Percentiles rank a stretch among this genome's conserved stretches.
These are phyloP conservation scores for Pisolithus thermaeus DNA, from an alignment of 1,284 basidiomycete genomes.

Conservation along the genomic window DNA sequence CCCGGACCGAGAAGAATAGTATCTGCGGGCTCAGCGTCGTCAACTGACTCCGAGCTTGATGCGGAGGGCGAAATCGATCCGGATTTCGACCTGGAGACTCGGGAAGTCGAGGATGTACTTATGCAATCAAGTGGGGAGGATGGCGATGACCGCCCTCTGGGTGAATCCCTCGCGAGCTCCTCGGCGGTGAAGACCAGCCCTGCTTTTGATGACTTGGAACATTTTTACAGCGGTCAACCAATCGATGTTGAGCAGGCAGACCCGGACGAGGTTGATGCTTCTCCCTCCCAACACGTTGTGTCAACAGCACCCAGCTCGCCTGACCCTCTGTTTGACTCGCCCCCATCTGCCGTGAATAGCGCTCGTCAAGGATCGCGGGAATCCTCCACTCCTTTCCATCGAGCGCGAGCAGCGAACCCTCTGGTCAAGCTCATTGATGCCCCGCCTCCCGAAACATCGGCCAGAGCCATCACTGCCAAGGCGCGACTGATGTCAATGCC, in stretches of 20 bases:
- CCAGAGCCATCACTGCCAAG: conserved; percentile 43
- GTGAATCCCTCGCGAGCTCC: not conserved
- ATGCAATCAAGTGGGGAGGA: conserved; percentile 24
- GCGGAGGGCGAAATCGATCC: conserved; percentile 32
- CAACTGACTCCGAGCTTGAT: conserved; percentile 27
- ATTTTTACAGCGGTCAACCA: conserved; percentile 26
- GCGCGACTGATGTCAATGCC: conserved; percentile 31
- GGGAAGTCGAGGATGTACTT: conserved; percentile 29
- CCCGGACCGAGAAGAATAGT: conserved; percentile 20
- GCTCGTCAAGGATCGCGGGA: conserved; percentile 5
- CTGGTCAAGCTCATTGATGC: conserved; percentile 46
- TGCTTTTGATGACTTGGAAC: conserved; percentile 24
- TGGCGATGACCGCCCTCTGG: conserved; percentile 10
- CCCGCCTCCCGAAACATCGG: conserved; percentile 19
- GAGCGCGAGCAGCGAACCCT: conserved; percentile 45
- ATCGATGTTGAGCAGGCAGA: conserved; percentile 26
- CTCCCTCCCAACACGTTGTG: not conserved
- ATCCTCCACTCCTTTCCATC: conserved; percentile 35
- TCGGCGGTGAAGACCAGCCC: conserved; percentile 3
- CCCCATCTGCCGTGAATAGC: conserved; percentile 8
- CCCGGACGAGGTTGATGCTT: not conserved
- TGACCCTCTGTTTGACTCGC: conserved; percentile 29
- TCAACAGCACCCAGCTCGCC: conserved; percentile 13
- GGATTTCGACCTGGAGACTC: conserved; percentile 12
- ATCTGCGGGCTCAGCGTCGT: conserved; percentile 18